phyloP scores from a whole-genome alignment of 148 eudicot species.

The Polygonum aviculare region DNA sequence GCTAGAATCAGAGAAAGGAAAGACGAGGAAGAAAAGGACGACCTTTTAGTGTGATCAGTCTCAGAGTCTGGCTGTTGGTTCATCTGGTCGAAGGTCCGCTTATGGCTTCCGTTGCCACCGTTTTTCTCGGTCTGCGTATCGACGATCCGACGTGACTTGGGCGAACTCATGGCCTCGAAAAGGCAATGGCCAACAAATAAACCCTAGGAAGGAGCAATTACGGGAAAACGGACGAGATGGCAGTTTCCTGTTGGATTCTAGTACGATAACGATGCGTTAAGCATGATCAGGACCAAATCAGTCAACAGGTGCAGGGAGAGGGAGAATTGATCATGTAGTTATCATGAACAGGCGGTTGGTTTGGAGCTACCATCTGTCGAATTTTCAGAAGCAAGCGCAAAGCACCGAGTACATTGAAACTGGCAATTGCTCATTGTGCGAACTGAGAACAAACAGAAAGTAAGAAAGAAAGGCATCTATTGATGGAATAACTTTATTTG shows the following conservation, averaged over 20 bases:
- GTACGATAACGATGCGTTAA: neutral
- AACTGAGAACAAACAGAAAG: neutral
- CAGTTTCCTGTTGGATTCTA: neutral
- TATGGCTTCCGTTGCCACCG: neutral
- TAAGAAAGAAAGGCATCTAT: neutral
- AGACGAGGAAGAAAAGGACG: neutral
- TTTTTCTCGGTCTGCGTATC: neutral
- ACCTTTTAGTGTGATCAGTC: conserved; percentile 2
- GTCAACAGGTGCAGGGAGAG: neutral
- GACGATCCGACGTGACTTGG: neutral
- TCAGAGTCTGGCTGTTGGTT: neutral
- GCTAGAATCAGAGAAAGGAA: neutral
- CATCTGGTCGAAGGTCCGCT: conserved; percentile 10
- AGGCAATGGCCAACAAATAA: neutral
- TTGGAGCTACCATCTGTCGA: neutral
- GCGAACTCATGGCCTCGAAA: neutral
- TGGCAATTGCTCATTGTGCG: neutral
- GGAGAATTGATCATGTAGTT: neutral
- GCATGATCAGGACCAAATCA: conserved; percentile 1
- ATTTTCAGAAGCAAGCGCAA: neutral
- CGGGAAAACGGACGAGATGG: neutral
- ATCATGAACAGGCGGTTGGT: neutral
- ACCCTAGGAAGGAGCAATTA: neutral
- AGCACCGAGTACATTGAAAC: neutral
- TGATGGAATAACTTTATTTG: neutral